Evolutionary conservation across 1,284 basidiomycete genomes (phyloP).

Genomic region (Ustilago tritici): DNA sequence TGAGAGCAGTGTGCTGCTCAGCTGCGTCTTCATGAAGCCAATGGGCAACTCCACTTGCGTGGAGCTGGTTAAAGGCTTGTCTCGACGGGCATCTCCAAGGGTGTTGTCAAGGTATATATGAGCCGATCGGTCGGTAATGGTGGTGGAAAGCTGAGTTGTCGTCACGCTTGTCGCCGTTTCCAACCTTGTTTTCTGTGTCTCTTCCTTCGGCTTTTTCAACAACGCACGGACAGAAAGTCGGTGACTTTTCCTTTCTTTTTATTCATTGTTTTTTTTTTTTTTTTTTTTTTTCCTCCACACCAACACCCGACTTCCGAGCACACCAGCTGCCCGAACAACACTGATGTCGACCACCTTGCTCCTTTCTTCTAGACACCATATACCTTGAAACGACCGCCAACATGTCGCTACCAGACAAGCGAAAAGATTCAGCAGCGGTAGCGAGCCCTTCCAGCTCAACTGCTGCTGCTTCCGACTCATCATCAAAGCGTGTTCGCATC

Average conservation of each 20-base stretch:
- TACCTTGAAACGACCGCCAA: background rate
- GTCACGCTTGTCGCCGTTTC: conserved; percentile 16
- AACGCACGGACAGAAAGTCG: conserved; percentile 26
- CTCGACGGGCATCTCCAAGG: conserved; percentile 26
- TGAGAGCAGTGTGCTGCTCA: conserved; percentile 11
- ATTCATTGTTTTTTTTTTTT: conserved; percentile 1
- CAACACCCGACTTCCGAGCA: conserved; percentile 29
- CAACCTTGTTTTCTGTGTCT: conserved; percentile 11
- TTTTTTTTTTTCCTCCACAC: conserved; percentile 12
- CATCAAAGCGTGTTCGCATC: conserved; percentile 42
- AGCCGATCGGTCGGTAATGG: background rate
- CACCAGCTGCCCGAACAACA: background rate
- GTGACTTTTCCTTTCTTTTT: background rate
- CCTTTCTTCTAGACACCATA: background rate
- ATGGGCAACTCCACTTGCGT: conserved; percentile 46
- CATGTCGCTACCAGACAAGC: conserved; percentile 41
- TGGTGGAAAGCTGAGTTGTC: conserved; percentile 8
- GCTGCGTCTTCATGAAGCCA: conserved; percentile 18
- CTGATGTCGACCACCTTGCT: background rate
- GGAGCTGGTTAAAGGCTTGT: conserved; percentile 37
- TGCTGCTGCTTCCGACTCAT: background rate
- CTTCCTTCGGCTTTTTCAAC: background rate
- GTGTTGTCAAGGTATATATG: background rate
- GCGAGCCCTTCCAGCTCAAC: conserved; percentile 7
- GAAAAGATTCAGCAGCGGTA: conserved; percentile 16